Conservation (phyloP, 2,329 filamentous ascomycete species). For the Exophiala phaeomuriformis region DNA sequence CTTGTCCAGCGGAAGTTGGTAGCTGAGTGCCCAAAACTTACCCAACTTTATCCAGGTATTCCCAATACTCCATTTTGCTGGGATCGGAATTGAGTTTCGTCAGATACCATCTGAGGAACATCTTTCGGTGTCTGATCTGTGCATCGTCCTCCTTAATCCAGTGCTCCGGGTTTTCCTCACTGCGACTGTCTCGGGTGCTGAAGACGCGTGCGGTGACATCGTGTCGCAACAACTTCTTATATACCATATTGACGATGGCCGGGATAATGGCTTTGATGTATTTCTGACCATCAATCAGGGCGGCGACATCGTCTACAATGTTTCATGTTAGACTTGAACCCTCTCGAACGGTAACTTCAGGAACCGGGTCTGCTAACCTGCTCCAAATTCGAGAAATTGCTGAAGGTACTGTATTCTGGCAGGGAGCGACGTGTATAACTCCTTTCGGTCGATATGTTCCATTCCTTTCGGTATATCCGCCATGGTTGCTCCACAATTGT, state of each 20-base stretch:
- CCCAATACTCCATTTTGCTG: conserved; percentile 69
- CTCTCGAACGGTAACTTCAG: background rate
- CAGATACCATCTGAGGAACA: conserved; percentile 68
- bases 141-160: conserved; percentile 60
- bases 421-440: conserved; percentile 20
- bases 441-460: conserved; percentile 19
- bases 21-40: conserved; percentile 34
- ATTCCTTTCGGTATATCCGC: conserved; percentile 15
- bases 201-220: conserved; percentile 77
- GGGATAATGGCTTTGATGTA: conserved; percentile 78
- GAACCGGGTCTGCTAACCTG: conserved; percentile 45
- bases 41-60: conserved; percentile 77
- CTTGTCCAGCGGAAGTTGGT: background rate
- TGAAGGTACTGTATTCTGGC: conserved; percentile 65
- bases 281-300: conserved; percentile 60
- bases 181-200: conserved; percentile 52
- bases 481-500: conserved; percentile 5
- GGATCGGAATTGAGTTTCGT: conserved; percentile 68
- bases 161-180: conserved; percentile 60
- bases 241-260: conserved; percentile 75
- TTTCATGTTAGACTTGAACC: background rate
- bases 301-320: conserved; percentile 59
- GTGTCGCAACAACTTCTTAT: conserved; percentile 70
- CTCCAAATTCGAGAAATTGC: conserved; percentile 67
- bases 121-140: conserved; percentile 69